These are phyloP conservation scores for Centella asiatica DNA, from an alignment of 129 eudicot genomes.

Conservation along the genomic window DNA sequence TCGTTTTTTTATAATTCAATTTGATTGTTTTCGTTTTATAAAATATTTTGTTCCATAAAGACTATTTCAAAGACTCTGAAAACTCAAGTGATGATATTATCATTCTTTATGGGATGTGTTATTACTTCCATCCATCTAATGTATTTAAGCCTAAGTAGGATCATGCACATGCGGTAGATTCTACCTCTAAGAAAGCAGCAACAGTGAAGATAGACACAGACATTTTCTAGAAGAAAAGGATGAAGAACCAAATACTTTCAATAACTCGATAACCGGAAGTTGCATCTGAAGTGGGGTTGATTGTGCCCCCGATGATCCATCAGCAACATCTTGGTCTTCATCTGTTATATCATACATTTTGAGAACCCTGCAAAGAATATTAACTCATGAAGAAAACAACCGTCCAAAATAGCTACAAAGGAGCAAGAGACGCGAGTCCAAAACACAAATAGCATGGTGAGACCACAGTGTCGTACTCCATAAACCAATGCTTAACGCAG, in stretches of 20 bases:
- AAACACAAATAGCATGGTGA: neutral
- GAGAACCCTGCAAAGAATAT: constrained; percentile 56
- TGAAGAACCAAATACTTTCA: constrained; percentile 41
- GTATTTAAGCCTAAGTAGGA: no score
- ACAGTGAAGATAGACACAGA: neutral
- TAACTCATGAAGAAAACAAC: neutral
- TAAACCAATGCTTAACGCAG: neutral
- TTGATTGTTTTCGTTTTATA: no score
- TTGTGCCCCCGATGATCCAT: constrained; percentile 48
- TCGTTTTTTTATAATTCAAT: no score
- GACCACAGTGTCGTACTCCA: neutral
- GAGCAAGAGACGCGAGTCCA: neutral
- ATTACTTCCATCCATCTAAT: no score
- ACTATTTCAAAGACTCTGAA: no score
- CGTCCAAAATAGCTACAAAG: neutral
- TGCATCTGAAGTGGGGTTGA: constrained; percentile 73
- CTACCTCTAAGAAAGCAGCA: constrained; percentile 1
- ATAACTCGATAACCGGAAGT: constrained; percentile 76
- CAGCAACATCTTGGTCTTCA: constrained; percentile 62
- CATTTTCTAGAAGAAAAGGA: neutral
- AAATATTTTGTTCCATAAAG: no score
- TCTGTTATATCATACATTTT: constrained; percentile 69
- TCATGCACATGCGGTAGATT: no score
- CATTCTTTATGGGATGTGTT: no score
- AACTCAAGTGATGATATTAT: no score